A percentile compares a stretch with the other conserved stretches of the same genome.
Conservation (phyloP, 129 eudicot genomes). For the Arctium lappa region DNA sequence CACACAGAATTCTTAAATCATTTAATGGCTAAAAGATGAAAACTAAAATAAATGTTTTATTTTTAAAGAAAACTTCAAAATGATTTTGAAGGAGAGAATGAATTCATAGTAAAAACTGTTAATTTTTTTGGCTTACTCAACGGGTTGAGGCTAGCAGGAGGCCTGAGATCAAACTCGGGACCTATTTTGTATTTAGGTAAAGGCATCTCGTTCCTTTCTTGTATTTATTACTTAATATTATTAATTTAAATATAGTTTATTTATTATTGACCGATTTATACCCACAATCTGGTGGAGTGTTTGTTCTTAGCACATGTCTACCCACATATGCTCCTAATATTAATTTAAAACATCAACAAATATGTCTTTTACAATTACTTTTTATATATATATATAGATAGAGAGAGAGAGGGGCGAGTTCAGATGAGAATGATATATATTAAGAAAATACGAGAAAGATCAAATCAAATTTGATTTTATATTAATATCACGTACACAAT, state of each 20-base stretch:
- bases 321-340: neutral
- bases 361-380: neutral
- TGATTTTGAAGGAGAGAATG: neutral
- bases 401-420: no score
- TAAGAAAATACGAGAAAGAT: no score
- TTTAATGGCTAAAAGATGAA: no score
- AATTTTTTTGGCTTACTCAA: neutral
- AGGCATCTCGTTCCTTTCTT: no score
- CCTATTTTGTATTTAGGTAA: no score
- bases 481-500: no score
- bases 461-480: no score
- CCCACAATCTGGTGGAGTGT: conserved; percentile 22
- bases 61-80: neutral
- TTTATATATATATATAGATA: neutral
- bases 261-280: neutral
- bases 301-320: neutral
- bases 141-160: no score
- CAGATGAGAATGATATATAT: no score
- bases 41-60: no score
- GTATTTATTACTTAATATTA: neutral
- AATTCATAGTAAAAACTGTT: neutral
- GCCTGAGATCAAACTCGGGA: no score
- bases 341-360: neutral
- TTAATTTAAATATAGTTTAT: neutral
- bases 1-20: no score